Base-by-base conservation (phyloP, 2,329 filamentous ascomycete species). In the Botrytis medusae region DNA sequence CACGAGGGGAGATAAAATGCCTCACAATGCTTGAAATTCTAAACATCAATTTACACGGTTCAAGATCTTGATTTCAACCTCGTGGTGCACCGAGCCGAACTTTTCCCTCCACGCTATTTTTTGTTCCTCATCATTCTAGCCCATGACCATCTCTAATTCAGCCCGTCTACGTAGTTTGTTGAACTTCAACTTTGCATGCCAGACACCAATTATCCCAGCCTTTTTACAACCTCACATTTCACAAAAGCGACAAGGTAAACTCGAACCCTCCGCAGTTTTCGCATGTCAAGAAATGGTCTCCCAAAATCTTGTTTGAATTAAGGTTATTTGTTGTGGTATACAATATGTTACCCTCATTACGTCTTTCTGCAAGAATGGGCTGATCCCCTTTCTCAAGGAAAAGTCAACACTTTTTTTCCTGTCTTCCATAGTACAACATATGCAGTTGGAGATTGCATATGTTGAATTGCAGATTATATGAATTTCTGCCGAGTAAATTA, bases 81-180 rank as follows among this genome's bases (percentile, higher is more conserved):
- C 37, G 37, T 67, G 70, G 42, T 60, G 48, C 61, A 72, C 51
- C 63, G 20, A 72, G 29, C 46, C 70, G 60, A 54, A 72, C 40
- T n/a, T 48, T 72, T 68, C n/a, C 18, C 9, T 25, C 29, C 34
- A 32, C n/a, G 42, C 48, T 46, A 42, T 59, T 29, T n/a, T 20
- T 6, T 34, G 34, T 18, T 25, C 25, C 20, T 64, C 37, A 14
- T 32, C 22, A 25, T 65, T 57, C 20, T n/a, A 20, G 37, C 69
- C 63, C 22, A 46, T 64, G 69, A 67, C 37, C 69, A 65, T 37
- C 25, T 57, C 37, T 6, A 6, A 2, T n/a, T 67, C 59, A 42
- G 32, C 16, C 60, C 48, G 60, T 34, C 44, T 25, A 48, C 34
- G 37, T 54, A 34, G 16, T 68, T 32, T 8, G 18, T 42, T 10